phyloP scores from a whole-genome alignment of 352 stramenopile species.

The Phytophthora nicotianae region DNA sequence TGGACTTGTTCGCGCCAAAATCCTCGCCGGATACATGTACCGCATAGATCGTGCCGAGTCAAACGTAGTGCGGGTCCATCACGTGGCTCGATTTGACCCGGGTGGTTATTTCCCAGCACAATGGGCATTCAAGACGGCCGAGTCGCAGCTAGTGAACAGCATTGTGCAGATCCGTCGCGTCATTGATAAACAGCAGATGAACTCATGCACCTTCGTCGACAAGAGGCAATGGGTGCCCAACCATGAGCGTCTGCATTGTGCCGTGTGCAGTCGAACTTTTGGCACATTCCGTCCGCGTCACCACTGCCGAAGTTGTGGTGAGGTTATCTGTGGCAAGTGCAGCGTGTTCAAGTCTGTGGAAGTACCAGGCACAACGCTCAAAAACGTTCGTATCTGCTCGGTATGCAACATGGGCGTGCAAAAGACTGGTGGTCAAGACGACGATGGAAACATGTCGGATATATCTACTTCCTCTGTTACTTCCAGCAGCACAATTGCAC shows the following conservation, averaged over 20 bases:
- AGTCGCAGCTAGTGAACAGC: constrained; percentile 79
- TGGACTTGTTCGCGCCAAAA: constrained; percentile 83
- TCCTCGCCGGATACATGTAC: constrained; percentile 83
- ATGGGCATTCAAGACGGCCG: constrained; percentile 84
- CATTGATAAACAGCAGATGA: constrained; percentile 89
- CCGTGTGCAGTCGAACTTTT: constrained; percentile 76
- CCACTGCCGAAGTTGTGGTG: constrained; percentile 87
- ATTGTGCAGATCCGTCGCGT: constrained; percentile 82
- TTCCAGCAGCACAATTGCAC: constrained; percentile 76
- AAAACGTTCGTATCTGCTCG: constrained; percentile 86
- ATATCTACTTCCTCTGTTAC: constrained; percentile 80
- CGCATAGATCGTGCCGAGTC: constrained; percentile 74
- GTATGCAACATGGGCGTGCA: constrained; percentile 89
- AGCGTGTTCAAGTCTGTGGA: constrained; percentile 84
- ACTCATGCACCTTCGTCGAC: constrained; percentile 83
- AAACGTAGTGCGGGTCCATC: constrained; percentile 72
- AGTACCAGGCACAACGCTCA: constrained; percentile 78
- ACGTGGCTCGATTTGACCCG: constrained; percentile 78
- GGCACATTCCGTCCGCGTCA: constrained; percentile 82
- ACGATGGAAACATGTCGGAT: constrained; percentile 69
- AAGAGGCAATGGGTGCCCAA: constrained; percentile 85
- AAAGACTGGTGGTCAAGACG: constrained; percentile 40
- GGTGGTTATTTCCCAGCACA: constrained; percentile 81
- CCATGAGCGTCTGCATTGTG: constrained; percentile 70
- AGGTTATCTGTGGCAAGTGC: constrained; percentile 90